Percentiles rank a stretch among this genome's conserved stretches.
Evolutionary conservation across 208 protist genomes (phyloP).

Genomic region (Herpetomonas samuelpessoai): DNA sequence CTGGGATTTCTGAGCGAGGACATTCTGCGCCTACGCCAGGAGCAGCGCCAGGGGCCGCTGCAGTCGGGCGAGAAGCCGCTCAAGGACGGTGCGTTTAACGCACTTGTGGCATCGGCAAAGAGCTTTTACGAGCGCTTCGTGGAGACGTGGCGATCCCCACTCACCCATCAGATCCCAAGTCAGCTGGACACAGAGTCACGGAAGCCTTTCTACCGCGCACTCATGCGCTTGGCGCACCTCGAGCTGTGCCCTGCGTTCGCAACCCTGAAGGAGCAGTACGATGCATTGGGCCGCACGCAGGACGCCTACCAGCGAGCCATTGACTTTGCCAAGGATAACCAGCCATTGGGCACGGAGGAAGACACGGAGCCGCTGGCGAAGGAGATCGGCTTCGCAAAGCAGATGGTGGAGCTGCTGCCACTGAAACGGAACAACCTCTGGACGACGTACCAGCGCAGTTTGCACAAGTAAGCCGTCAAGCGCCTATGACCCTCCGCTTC

Average conservation of each 20-base stretch:
- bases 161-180: slow-evolving; percentile 41
- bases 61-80: slow-evolving; percentile 54
- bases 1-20: slow-evolving; percentile 74
- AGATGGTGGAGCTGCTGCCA: slow-evolving; percentile 73
- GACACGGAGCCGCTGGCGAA: slow-evolving; percentile 23
- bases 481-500: no score
- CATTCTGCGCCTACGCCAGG: slow-evolving; percentile 53
- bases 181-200: slow-evolving; percentile 67
- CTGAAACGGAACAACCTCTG: slow-evolving; percentile 73
- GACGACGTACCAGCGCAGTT: slow-evolving; percentile 37
- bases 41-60: slow-evolving; percentile 40
- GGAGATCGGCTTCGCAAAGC: slow-evolving; percentile 56
- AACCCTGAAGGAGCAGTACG: slow-evolving; percentile 75
- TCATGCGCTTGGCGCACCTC: slow-evolving; percentile 73
- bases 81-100: slow-evolving; percentile 67
- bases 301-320: slow-evolving; percentile 54
- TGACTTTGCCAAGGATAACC: slow-evolving; percentile 60
- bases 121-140: slow-evolving; percentile 71
- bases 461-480: no score
- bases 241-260: slow-evolving; percentile 39
- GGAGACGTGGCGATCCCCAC: slow-evolving; percentile 69
- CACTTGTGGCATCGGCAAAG: slow-evolving; percentile 43
- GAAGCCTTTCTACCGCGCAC: slow-evolving; percentile 70
- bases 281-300: slow-evolving; percentile 46
- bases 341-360: slow-evolving; percentile 15